A percentile compares a stretch with the other conserved stretches of the same genome.
These are phyloP conservation scores for Entoloma clypeatum DNA, from an alignment of 1,284 basidiomycete species.

Conservation along the genomic window DNA sequence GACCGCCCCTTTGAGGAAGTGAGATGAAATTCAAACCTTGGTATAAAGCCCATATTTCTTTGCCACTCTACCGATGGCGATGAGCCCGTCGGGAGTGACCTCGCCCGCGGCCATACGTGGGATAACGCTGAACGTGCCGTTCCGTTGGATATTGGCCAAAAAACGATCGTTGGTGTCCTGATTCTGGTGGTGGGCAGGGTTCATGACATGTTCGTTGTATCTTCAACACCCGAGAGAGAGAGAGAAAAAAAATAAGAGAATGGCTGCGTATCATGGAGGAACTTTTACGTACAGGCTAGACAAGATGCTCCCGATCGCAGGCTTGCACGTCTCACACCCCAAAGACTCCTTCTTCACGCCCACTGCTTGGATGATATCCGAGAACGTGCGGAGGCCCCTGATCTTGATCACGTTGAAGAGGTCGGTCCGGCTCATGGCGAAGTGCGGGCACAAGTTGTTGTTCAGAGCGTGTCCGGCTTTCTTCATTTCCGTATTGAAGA, in stretches of 20 bases:
- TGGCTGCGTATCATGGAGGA: too few species aligned
- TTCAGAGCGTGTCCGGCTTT: slow-evolving; percentile 60
- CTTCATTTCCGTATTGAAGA: slow-evolving; percentile 65
- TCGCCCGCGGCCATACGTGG: slow-evolving; percentile 70
- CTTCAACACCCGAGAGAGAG: too few species aligned
- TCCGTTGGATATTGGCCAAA: slow-evolving; percentile 75
- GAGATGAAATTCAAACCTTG: slow-evolving; percentile 40
- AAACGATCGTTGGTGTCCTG: slow-evolving; percentile 72
- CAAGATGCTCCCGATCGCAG: slow-evolving; percentile 65
- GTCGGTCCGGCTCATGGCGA: slow-evolving; percentile 65
- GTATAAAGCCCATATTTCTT: slow-evolving; percentile 72
- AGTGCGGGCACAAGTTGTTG: slow-evolving; percentile 68
- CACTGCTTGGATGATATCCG: slow-evolving; percentile 49
- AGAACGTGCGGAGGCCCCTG: slow-evolving; percentile 58
- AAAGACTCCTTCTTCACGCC: slow-evolving; percentile 50
- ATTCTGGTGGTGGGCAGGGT: slow-evolving; percentile 59
- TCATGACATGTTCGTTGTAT: slow-evolving; percentile 69
- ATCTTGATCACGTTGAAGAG: slow-evolving; percentile 68
- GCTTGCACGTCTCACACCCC: slow-evolving; percentile 76
- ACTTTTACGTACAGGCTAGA: slow-evolving; percentile 43
- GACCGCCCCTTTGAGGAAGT: slow-evolving; percentile 4
- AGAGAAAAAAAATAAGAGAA: too few species aligned
- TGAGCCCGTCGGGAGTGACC: slow-evolving; percentile 63
- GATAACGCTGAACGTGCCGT: slow-evolving; percentile 71
- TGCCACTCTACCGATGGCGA: slow-evolving; percentile 66